These are phyloP conservation scores for Schwanniomyces vanrijiae DNA, from an alignment of 805 yeast genomes.

Conservation along the genomic window DNA sequence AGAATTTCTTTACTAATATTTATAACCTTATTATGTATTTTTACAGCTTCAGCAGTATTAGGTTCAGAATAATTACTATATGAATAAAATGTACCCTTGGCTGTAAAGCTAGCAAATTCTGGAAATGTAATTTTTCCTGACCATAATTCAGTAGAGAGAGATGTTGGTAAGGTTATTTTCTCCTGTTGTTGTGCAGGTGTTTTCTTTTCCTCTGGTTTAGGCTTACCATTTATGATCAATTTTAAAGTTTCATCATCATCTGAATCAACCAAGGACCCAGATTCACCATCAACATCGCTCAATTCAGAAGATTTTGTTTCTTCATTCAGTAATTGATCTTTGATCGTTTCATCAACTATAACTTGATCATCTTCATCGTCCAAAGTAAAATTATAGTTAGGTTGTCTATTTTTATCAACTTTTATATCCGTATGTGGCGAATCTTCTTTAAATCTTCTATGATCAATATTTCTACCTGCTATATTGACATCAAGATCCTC, in stretches of 20 bases:
- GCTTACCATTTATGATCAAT: constrained; percentile 25
- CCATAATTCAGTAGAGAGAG: constrained; percentile 35
- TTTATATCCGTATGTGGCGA: constrained; percentile 7
- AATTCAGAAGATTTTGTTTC: constrained; percentile 7
- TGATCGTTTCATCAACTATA: constrained; percentile 10
- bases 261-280: constrained; percentile 9
- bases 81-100: constrained; percentile 35
- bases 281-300: constrained; percentile 8
- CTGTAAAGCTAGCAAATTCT: constrained; percentile 47
- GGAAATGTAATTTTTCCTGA: constrained; percentile 49
- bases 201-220: constrained; percentile 4
- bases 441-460: constrained; percentile 29
- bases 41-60: constrained; percentile 13
- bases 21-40: constrained; percentile 23
- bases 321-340: constrained; percentile 8
- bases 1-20: constrained; percentile 30
- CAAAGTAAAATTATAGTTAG: constrained; percentile 18
- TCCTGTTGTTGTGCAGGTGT: constrained; percentile 4
- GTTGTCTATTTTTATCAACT: constrained; percentile 6
- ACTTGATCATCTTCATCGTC: constrained; percentile 29
- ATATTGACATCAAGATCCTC: constrained; percentile 27
- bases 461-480: constrained; percentile 35
- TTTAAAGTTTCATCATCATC: constrained; percentile 31
- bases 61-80: constrained; percentile 26
- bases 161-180: constrained; percentile 12